Evolutionary conservation across 306 rosid genomes (phyloP).

Genomic region (Lathyrus sativus): DNA sequence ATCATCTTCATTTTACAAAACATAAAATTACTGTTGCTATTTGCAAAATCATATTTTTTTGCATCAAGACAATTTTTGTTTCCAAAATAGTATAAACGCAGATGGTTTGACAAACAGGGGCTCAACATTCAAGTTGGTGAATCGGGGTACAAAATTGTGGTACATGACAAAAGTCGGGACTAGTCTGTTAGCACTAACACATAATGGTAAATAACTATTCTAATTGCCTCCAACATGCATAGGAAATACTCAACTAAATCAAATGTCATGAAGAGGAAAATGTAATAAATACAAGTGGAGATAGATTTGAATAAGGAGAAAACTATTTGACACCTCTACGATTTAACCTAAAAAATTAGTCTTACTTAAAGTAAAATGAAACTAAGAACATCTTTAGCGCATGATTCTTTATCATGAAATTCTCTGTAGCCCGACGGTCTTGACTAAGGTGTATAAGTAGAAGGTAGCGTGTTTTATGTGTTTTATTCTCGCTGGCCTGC

Average conservation of each 20-base stretch:
- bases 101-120: not conserved
- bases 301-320: no score
- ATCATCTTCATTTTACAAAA: no score
- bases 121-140: not conserved
- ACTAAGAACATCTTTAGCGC: no score
- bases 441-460: no score
- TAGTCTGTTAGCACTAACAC: not conserved
- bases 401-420: no score
- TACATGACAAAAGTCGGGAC: not conserved
- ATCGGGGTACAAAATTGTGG: not conserved
- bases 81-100: not conserved
- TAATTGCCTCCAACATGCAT: not conserved
- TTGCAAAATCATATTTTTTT: not conserved
- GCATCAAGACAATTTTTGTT: not conserved
- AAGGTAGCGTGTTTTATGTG: no score
- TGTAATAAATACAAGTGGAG: no score
- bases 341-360: no score
- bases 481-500: no score
- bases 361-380: not conserved
- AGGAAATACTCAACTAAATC: not conserved
- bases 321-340: no score
- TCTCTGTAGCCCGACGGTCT: no score
- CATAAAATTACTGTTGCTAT: no score
- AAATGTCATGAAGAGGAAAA: not conserved
- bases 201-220: not conserved